These are phyloP conservation scores for Clausena lansium DNA, from an alignment of 345 rosid genomes.

Conservation along the genomic window DNA sequence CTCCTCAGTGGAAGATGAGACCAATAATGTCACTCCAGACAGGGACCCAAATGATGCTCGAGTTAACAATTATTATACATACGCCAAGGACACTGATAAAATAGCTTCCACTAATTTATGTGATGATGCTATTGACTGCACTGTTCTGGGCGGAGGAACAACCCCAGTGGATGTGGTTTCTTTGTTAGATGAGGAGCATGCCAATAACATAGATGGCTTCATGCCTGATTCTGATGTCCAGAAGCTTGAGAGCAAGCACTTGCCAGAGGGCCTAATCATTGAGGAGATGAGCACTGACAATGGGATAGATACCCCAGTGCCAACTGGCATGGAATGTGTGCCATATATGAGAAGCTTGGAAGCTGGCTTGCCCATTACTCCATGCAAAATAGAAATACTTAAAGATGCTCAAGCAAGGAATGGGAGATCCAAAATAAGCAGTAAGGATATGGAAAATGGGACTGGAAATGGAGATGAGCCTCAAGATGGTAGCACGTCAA, in stretches of 20 bases:
- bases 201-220: slow-evolving; percentile 20
- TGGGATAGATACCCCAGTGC: slow-evolving; percentile 38
- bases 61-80: slow-evolving; percentile 39
- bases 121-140: slow-evolving; percentile 27
- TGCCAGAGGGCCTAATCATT: slow-evolving; percentile 23
- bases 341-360: slow-evolving; percentile 39
- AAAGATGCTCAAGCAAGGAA: slow-evolving; percentile 52
- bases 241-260: slow-evolving; percentile 39
- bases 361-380: slow-evolving; percentile 71
- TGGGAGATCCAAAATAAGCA: slow-evolving; percentile 44
- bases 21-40: slow-evolving; percentile 45
- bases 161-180: slow-evolving; percentile 33
- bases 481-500: slow-evolving; percentile 53
- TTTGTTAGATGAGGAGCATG: slow-evolving; percentile 30
- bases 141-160: slow-evolving; percentile 26
- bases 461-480: slow-evolving; percentile 45
- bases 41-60: slow-evolving; percentile 46
- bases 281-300: slow-evolving; percentile 45
- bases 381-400: slow-evolving; percentile 62
- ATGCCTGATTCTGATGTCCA: slow-evolving; percentile 28
- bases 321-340: slow-evolving; percentile 41
- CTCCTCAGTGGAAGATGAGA: slow-evolving; percentile 84
- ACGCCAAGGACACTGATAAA: slow-evolving; percentile 40
- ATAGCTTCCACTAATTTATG: slow-evolving; percentile 29
- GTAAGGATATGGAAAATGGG: slow-evolving; percentile 37